Conservation (phyloP, 345 rosid genomes). For the Raphanus raphanistrum region DNA sequence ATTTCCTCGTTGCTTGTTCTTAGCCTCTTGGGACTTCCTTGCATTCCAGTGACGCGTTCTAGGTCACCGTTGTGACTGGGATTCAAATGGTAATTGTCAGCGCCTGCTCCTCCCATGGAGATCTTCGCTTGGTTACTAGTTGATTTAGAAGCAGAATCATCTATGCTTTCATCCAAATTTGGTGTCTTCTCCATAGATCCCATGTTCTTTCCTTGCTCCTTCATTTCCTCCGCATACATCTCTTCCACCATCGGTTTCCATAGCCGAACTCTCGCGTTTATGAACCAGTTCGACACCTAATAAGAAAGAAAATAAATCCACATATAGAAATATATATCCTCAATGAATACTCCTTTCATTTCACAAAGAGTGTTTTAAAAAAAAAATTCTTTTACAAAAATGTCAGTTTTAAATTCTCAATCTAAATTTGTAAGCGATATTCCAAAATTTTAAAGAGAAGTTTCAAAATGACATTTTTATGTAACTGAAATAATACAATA, state of each 20-base stretch:
- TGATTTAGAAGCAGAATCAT: slow-evolving; percentile 62
- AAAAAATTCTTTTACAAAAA: too few relatives aligned
- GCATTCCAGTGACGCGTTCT: slow-evolving; percentile 60
- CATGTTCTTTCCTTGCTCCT: slow-evolving; percentile 28
- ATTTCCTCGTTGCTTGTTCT: slow-evolving; percentile 57
- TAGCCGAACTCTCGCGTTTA: slow-evolving; percentile 95
- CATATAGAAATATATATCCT: not conserved
- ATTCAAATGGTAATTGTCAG: slow-evolving; percentile 53
- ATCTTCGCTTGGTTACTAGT: slow-evolving; percentile 50
- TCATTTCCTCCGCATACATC: slow-evolving; percentile 79
- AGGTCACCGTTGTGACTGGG: slow-evolving; percentile 66
- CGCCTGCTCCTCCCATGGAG: slow-evolving; percentile 42
- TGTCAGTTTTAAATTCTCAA: too few relatives aligned
- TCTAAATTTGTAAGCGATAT: too few relatives aligned
- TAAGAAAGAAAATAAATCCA: not conserved
- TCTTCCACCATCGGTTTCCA: slow-evolving; percentile 99
- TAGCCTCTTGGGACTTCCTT: slow-evolving; percentile 75
- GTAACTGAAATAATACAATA: too few relatives aligned
- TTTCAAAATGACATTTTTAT: too few relatives aligned
- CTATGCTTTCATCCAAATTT: slow-evolving; percentile 56
- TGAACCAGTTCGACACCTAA: slow-evolving; percentile 99
- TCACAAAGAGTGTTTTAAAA: too few relatives aligned
- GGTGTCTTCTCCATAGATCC: slow-evolving; percentile 62
- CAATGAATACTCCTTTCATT: not conserved
- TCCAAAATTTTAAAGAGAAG: too few relatives aligned